These are phyloP conservation scores for Casuarina glauca DNA, from an alignment of 306 rosid species.

Conservation along the genomic window DNA sequence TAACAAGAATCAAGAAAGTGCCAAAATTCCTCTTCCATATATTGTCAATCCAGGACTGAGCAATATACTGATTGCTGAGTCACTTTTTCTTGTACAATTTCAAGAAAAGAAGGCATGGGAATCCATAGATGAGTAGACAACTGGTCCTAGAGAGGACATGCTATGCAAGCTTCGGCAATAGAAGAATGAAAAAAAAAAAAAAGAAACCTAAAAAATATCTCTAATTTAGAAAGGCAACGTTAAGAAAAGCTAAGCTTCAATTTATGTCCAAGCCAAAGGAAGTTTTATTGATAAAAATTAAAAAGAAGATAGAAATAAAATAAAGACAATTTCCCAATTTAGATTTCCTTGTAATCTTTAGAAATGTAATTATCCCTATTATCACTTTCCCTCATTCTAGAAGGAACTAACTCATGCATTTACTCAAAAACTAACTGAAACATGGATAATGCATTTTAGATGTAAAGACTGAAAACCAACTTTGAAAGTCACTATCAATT, in stretches of 20 bases:
- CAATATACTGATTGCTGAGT: background rate
- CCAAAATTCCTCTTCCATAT: background rate
- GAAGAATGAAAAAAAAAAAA: background rate
- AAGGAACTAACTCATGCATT: conserved; percentile 17
- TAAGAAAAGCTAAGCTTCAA: conserved; percentile 5
- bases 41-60: background rate
- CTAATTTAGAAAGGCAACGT: background rate
- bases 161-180: background rate
- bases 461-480: conserved; percentile 9
- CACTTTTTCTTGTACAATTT: conserved; percentile 7
- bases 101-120: conserved; percentile 2
- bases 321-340: background rate
- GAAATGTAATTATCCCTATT: background rate
- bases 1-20: background rate
- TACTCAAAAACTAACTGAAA: conserved; percentile 23
- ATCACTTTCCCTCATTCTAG: conserved; percentile 13
- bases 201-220: background rate
- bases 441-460: conserved; percentile 9
- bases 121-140: background rate
- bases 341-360: background rate
- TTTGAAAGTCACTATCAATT: background rate
- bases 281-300: no score
- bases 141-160: background rate
- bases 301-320: no score
- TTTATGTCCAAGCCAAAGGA: background rate